Evolutionary conservation across 305 asterid genomes (phyloP).

Genomic region (Solanum aculeatissimum): DNA sequence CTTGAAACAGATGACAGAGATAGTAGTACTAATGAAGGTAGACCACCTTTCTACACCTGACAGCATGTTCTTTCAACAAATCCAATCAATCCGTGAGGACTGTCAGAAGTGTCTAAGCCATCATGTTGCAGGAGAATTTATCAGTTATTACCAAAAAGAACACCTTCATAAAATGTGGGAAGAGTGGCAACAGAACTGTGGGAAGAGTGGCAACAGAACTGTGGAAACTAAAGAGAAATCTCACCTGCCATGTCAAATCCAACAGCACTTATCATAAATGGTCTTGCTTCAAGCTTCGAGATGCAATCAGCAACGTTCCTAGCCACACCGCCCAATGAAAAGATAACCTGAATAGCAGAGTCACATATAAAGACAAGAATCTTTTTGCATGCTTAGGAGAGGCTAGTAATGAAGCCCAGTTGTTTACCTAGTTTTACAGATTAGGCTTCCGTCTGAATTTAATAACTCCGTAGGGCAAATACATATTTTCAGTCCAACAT

Average conservation of each 20-base stretch:
- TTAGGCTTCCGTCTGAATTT: neutral
- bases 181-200: neutral
- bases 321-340: slow-evolving; percentile 80
- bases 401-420: neutral
- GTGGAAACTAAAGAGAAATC: neutral
- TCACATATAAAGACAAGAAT: neutral
- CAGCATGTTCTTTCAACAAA: neutral
- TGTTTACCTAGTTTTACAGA: neutral
- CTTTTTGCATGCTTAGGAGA: neutral
- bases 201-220: neutral
- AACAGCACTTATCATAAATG: slow-evolving; percentile 77
- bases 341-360: slow-evolving; percentile 43
- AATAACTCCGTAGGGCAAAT: neutral
- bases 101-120: neutral
- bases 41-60: neutral
- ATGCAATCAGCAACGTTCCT: slow-evolving; percentile 94
- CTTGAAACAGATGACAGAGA: neutral
- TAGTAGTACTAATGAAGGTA: neutral
- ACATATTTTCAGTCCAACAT: neutral
- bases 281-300: slow-evolving; percentile 76
- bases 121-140: neutral
- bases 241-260: slow-evolving; percentile 91
- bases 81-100: neutral
- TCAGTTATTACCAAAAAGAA: neutral
- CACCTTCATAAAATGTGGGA: neutral